These are phyloP conservation scores for Pyrenophora seminiperda DNA, from an alignment of 2,329 filamentous ascomycete genomes.

Conservation along the genomic window DNA sequence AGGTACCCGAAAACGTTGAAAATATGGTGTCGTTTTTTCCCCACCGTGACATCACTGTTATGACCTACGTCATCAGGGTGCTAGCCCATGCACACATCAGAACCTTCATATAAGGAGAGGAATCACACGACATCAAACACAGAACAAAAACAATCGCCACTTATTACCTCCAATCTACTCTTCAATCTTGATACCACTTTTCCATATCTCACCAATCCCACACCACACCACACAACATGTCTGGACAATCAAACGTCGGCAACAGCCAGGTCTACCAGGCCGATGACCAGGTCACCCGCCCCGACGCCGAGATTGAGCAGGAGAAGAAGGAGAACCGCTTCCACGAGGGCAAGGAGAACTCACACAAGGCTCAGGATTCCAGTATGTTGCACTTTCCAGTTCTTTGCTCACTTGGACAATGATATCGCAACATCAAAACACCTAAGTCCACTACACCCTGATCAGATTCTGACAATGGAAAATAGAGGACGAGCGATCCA, in stretches of 20 bases:
- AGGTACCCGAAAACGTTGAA: conserved; percentile 12
- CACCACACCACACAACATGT: conserved; percentile 49
- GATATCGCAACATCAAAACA: neutral
- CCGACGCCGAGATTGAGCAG: conserved; percentile 58
- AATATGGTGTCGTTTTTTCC: conserved; percentile 25
- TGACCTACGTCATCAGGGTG: conserved; percentile 29
- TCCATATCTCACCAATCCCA: conserved; percentile 1
- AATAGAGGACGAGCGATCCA: conserved; percentile 70
- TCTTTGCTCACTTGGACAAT: neutral
- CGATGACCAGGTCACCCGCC: conserved; percentile 73
- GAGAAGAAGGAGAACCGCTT: conserved; percentile 64
- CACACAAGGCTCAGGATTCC: conserved; percentile 71
- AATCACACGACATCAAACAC: conserved; percentile 1
- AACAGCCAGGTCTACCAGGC: conserved; percentile 70
- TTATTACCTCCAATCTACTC: neutral
- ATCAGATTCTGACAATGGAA: conserved; percentile 33
- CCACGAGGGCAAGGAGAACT: conserved; percentile 73
- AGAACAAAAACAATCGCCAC: neutral
- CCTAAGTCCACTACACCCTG: neutral
- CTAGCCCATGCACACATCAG: conserved; percentile 15
- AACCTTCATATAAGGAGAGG: conserved; percentile 18
- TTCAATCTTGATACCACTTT: neutral
- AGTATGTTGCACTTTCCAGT: conserved; percentile 59
- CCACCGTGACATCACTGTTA: conserved; percentile 34
- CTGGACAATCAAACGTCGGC: conserved; percentile 69